Base-by-base conservation (phyloP, 345 rosid genomes). In the Erysimum cheiranthoides region DNA sequence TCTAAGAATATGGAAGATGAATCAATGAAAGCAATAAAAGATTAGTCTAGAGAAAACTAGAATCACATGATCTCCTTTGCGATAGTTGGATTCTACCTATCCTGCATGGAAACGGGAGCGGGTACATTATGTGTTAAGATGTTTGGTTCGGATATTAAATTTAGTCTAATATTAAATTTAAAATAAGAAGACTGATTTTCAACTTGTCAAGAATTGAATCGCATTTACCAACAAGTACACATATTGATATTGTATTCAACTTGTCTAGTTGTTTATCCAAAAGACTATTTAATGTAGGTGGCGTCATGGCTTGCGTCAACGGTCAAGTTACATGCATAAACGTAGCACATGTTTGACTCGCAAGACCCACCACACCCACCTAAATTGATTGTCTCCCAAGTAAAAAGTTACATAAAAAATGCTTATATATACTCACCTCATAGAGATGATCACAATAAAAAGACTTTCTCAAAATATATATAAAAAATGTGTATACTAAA, bases 261-360 rank as follows among this genome's bases (percentile, higher is more conserved):
- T 18, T 31, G 77, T 34, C 43, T 30, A 61, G 16, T 62, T 39
- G 52, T 34, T 59, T 6, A 7, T 32, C 21, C 2, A 8, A 14
- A 52, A 36, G 3, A 25, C 3, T 43, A 62, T 13, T 52, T 40
- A 73, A 54, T 57, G 18, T 21, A 11, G 13, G 9, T 53, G 32
- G 25, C 75, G 70, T 76, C 80, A 76, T 53, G 14, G 80, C 67
- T 38, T 77, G 54, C 76, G 73, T 74, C 73, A 54, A 54, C 10
- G 46, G 75, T 76, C 71, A 69, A 69, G n/a, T 21, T 43, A 74
- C 16, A n/a, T 35, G 10, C 25, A 72, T 63, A 30, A 64, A 27
- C 16, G 59, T 40, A 18, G 32, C 61, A 35, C 76, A 69, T 68
- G 53, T 75, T 54, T 70, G 80, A 77, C 80, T 64, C 17, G 21